Percentiles rank a stretch among this genome's conserved stretches.
Conservation (phyloP, 2,329 filamentous ascomycete genomes). For the Trichophyton verrucosum region DNA sequence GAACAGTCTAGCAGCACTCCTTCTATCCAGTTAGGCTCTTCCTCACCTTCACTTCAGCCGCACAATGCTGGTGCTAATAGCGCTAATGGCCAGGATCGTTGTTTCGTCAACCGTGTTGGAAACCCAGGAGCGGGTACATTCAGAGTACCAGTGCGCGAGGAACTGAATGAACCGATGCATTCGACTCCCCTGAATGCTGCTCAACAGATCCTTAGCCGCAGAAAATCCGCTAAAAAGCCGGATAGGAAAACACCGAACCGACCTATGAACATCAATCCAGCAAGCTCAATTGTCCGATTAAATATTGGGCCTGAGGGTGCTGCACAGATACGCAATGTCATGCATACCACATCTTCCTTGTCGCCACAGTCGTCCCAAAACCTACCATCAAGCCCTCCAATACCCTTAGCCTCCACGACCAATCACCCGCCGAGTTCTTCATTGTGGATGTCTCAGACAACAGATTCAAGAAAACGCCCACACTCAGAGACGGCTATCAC, state of each 20-base stretch:
- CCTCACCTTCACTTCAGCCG: neutral
- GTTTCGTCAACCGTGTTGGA: conserved; percentile 12
- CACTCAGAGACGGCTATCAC: neutral
- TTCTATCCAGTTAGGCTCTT: neutral
- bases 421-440: neutral
- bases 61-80: neutral
- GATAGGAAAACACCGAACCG: neutral
- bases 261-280: neutral
- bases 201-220: conserved; percentile 9
- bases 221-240: conserved; percentile 2
- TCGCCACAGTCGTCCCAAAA: neutral
- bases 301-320: conserved; percentile 16
- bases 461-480: neutral
- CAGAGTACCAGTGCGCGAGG: neutral
- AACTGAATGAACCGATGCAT: neutral
- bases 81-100: neutral
- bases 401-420: neutral
- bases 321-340: conserved; percentile 14
- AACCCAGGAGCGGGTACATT: neutral
- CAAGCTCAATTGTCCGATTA: conserved; percentile 14
- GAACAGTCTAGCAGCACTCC: conserved; percentile 5
- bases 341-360: neutral
- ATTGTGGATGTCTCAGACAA: neutral
- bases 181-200: conserved; percentile 6
- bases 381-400: neutral